Conservation (phyloP, 208 protist species). For the Leishmania martiniquensis region DNA sequence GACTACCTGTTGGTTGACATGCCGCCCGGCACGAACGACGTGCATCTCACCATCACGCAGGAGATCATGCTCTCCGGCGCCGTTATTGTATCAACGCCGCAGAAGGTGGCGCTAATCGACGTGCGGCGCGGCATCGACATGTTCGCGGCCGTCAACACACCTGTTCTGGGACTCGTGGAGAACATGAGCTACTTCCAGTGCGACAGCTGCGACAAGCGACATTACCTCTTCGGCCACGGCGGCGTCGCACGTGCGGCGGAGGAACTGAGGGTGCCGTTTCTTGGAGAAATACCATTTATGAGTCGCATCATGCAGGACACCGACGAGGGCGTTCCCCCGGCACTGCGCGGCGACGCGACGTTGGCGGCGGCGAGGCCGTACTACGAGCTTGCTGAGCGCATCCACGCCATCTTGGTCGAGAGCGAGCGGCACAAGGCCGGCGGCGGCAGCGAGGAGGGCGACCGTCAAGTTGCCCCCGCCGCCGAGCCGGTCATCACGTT, state of each 20-base stretch:
- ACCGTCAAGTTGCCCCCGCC: neutral
- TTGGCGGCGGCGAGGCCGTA: conserved; percentile 80
- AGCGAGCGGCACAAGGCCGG: neutral
- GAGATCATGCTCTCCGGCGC: conserved; percentile 91
- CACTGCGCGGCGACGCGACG: conserved; percentile 76
- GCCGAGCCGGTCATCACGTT: conserved; percentile 54
- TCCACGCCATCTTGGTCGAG: conserved; percentile 38
- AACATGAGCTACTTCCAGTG: conserved; percentile 99
- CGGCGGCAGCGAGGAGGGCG: neutral
- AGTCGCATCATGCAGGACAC: conserved; percentile 90
- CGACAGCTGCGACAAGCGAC: conserved; percentile 81
- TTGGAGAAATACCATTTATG: conserved; percentile 94
- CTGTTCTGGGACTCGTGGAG: conserved; percentile 96
- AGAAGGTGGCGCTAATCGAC: conserved; percentile 94
- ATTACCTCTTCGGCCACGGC: conserved; percentile 94
- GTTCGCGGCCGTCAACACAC: conserved; percentile 96
- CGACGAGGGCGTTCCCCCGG: conserved; percentile 92
- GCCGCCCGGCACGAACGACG: conserved; percentile 93
- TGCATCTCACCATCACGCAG: conserved; percentile 93
- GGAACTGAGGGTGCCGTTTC: conserved; percentile 89
- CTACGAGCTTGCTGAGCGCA: conserved; percentile 72
- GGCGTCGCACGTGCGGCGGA: conserved; percentile 86
- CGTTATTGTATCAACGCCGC: conserved; percentile 97
- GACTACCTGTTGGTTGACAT: conserved; percentile 94
- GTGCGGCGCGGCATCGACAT: conserved; percentile 93